A percentile compares a stretch with the other conserved stretches of the same genome.
Evolutionary conservation across 768 basidiomycete genomes (phyloP).

Genomic region (Hypholoma sublateritium): DNA sequence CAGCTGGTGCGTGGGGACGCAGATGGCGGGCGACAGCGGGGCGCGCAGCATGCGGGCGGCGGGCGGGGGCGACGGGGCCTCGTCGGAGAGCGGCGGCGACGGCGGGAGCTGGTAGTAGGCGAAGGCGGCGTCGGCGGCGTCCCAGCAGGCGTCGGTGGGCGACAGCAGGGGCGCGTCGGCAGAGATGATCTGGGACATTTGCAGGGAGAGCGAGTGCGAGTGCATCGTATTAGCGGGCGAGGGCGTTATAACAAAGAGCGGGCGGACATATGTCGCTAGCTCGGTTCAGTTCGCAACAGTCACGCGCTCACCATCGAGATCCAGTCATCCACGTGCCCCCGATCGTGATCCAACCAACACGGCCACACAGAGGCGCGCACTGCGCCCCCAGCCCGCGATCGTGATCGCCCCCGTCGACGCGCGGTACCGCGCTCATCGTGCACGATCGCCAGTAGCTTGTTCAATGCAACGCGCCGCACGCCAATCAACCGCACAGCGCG

Average conservation of each 20-base stretch:
- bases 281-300: slow-evolving; percentile 15
- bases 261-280: background rate
- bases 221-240: slow-evolving; percentile 25
- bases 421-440: too few species aligned
- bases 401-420: background rate
- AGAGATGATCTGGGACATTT: slow-evolving; percentile 61
- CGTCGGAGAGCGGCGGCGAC: slow-evolving; percentile 51
- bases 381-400: too few species aligned
- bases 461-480: too few species aligned
- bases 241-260: slow-evolving; percentile 5
- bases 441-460: too few species aligned
- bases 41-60: slow-evolving; percentile 48
- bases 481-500: too few species aligned
- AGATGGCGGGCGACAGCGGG: slow-evolving; percentile 46
- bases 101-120: slow-evolving; percentile 49
- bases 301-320: background rate
- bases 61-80: slow-evolving; percentile 43
- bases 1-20: slow-evolving; percentile 70
- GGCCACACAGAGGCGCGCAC: too few species aligned
- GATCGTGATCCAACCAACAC: too few species aligned
- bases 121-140: slow-evolving; percentile 42
- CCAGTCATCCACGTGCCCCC: background rate
- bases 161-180: slow-evolving; percentile 59
- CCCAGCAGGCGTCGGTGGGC: slow-evolving; percentile 50
- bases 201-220: slow-evolving; percentile 31